These are phyloP conservation scores for Cyberlindnera mrakii DNA, from an alignment of 805 yeast genomes.

Conservation along the genomic window DNA sequence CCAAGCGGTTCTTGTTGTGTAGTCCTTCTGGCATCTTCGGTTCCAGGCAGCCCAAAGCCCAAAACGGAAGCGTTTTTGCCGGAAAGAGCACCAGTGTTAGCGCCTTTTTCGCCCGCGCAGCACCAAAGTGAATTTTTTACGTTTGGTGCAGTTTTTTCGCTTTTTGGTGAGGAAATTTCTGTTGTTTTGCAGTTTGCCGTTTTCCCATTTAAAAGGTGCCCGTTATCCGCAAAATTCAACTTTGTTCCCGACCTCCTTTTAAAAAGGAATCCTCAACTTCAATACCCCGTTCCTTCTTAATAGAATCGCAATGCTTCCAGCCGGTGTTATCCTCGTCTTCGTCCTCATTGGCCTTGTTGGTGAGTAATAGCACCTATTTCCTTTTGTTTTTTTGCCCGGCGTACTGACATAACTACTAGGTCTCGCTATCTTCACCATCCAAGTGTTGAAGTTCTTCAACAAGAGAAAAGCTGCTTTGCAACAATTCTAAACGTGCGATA, in stretches of 20 bases:
- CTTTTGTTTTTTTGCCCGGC: background rate
- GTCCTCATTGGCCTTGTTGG: slow-evolving; percentile 24
- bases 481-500: slow-evolving; percentile 14
- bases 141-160: too few relatives aligned
- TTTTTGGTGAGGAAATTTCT: too few relatives aligned
- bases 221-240: background rate
- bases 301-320: slow-evolving; percentile 24
- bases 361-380: slow-evolving; percentile 7
- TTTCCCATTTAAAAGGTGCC: too few relatives aligned
- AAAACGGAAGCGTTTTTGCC: slow-evolving; percentile 14
- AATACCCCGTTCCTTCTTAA: background rate
- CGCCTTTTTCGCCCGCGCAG: too few relatives aligned
- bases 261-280: background rate
- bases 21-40: too few relatives aligned
- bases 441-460: slow-evolving; percentile 8
- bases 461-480: slow-evolving; percentile 23
- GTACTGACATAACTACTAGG: slow-evolving; percentile 9
- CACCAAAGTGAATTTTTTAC: background rate
- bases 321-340: slow-evolving; percentile 29
- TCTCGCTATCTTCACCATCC: slow-evolving; percentile 12
- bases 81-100: background rate
- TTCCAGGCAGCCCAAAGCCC: background rate
- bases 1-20: too few relatives aligned
- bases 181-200: too few relatives aligned
- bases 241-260: background rate